Percentiles rank a stretch among this genome's conserved stretches.
phyloP scores from a whole-genome alignment of 1,284 basidiomycete genomes.

The Malassezia vespertilionis region DNA sequence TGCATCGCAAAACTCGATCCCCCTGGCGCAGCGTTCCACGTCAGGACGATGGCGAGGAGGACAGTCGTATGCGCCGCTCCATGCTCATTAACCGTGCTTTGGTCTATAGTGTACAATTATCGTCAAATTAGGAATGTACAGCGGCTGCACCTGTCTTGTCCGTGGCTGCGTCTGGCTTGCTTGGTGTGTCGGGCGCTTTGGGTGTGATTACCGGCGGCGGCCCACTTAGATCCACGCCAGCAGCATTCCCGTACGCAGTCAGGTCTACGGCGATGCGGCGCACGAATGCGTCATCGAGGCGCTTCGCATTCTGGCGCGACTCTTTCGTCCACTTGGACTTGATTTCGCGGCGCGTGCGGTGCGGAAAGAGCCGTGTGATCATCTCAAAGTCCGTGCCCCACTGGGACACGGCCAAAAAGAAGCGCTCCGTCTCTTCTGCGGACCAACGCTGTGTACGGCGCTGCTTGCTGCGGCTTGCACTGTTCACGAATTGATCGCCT shows the following conservation, averaged over 20 bases:
- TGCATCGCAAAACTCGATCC: not conserved
- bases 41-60: too few species aligned
- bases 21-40: not conserved
- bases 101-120: not conserved
- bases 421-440: constrained; percentile 70
- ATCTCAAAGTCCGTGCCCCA: constrained; percentile 87
- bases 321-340: constrained; percentile 82
- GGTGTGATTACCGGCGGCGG: constrained; percentile 32
- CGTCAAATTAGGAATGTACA: too few species aligned
- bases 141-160: too few species aligned
- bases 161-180: too few species aligned
- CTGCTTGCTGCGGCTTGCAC: constrained; percentile 64
- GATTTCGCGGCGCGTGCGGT: constrained; percentile 73
- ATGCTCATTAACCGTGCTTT: too few species aligned
- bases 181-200: too few species aligned
- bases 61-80: constrained; percentile 7
- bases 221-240: constrained; percentile 41
- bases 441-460: constrained; percentile 64
- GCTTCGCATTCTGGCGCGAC: constrained; percentile 61
- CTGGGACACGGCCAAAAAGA: constrained; percentile 69
- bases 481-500: constrained; percentile 59
- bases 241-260: constrained; percentile 35
- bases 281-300: constrained; percentile 34
- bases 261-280: constrained; percentile 37
- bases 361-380: constrained; percentile 70